These are phyloP conservation scores for Pseudocercospora musae DNA, from an alignment of 2,329 filamentous ascomycete genomes.

Conservation along the genomic window DNA sequence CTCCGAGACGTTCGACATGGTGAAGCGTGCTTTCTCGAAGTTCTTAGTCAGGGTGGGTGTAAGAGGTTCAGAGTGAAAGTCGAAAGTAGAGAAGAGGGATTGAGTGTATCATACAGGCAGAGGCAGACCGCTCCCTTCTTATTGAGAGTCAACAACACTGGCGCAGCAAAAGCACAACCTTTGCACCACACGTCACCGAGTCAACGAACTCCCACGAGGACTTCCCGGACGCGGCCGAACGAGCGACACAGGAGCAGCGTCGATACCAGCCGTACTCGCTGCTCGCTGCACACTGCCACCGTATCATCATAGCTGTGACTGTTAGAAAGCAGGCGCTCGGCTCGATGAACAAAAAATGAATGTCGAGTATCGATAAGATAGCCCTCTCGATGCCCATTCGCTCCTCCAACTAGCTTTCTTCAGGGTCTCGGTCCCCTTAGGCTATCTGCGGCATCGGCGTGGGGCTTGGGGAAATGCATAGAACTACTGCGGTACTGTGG, in stretches of 20 bases:
- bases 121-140: background rate
- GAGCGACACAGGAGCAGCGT: background rate
- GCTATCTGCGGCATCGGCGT: background rate
- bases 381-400: background rate
- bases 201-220: background rate
- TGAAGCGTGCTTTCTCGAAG: background rate
- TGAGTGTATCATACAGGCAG: slow-evolving; percentile 1
- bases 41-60: background rate
- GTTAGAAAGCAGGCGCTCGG: background rate
- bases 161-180: background rate
- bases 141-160: background rate
- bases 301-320: no score
- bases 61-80: background rate
- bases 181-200: background rate
- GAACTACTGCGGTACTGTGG: no score
- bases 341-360: background rate
- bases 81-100: background rate
- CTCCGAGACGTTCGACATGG: slow-evolving; percentile 71
- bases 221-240: background rate
- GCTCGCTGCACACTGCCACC: no score
- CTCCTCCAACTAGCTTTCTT: background rate
- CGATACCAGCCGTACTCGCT: background rate
- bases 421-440: background rate
- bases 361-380: background rate
- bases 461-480: background rate